Evolutionary conservation across 1,284 basidiomycete species (phyloP), one percentile per base, ranked within the genome.

Genomic region (Gymnopus androsaceus): DNA sequence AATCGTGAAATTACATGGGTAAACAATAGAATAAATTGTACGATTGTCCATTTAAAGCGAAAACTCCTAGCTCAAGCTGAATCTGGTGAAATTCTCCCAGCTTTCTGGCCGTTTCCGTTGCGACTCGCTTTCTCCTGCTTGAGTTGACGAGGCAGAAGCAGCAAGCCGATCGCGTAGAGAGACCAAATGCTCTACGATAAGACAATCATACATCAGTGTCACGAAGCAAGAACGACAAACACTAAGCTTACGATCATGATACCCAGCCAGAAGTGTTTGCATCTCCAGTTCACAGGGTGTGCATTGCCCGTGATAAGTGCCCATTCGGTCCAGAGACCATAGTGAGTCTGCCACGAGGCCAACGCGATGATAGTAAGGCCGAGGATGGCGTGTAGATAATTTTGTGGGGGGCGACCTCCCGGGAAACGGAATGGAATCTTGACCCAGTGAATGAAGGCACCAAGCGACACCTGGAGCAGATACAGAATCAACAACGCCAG

Each of bases 401-500:
- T 33, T 33, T 33, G 31, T 33, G 31, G 31, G 31, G 6, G 31
- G 6, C 31, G 6, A 69, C 23, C 72, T 62, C 56, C 63, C 54
- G 50, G 61, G 47, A 54, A 59, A 51, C 12, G 65, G 64, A 5
- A 59, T 30, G 48, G 61, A n/a, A 60, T 6, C 50, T 70, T 73
- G 59, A 73, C 41, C 21, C 58, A 72, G 65, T 82, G 80, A 25
- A 75, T 70, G 54, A 77, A 64, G 8, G 64, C 38, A 3, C 80
- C 80, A 3, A 81, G 66, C 14, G 67, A 28, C 44, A 72, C 58
- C 65, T 83, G 80, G 17, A 73, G 11, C 30, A 76, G 38, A 61
- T 78, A 72, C 49, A 82, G 62, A 48, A 77, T 65, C 54, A 81
- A 70, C 23, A 82, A 67, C 7, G 73, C 70, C 11, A 75, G 66